phyloP scores from a whole-genome alignment of 1,284 basidiomycete genomes.

The Lentinula novae-zelandiae region DNA sequence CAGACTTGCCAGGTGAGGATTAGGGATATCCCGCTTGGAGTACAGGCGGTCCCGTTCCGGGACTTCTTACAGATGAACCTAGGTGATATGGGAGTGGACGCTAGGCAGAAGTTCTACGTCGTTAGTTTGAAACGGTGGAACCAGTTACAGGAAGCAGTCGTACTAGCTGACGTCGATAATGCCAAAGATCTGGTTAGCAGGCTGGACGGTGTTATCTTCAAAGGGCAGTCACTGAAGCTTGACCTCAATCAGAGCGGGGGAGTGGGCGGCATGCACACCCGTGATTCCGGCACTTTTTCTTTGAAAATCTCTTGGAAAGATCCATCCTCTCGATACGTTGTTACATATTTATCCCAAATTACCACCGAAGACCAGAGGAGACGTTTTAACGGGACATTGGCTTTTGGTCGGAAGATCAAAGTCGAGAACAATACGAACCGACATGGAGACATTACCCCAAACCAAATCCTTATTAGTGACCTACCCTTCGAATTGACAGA shows the following conservation, averaged over 20 bases:
- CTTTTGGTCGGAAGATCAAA: constrained; percentile 36
- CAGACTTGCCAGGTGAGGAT: constrained; percentile 43
- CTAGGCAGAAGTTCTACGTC: constrained; percentile 28
- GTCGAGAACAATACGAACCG: constrained; percentile 33
- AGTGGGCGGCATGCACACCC: constrained; percentile 36
- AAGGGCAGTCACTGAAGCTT: constrained; percentile 33
- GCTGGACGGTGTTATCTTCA: constrained; percentile 41
- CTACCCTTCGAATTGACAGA: constrained; percentile 22
- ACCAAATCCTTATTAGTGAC: constrained; percentile 33
- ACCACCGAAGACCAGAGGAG: constrained; percentile 26
- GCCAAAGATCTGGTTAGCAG: constrained; percentile 33
- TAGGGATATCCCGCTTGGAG: constrained; percentile 36
- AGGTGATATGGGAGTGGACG: constrained; percentile 17
- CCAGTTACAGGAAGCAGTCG: constrained; percentile 29
- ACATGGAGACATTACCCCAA: constrained; percentile 20
- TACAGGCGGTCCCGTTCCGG: constrained; percentile 32
- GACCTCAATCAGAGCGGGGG: constrained; percentile 31
- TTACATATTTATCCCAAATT: constrained; percentile 28
- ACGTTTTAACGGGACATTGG: constrained; percentile 29
- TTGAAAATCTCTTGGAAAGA: constrained; percentile 41
- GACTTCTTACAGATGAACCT: constrained; percentile 33
- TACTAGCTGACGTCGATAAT: constrained; percentile 34
- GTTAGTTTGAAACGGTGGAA: constrained; percentile 22
- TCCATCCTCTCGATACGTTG: constrained; percentile 36
- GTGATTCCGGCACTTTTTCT: constrained; percentile 25